Conservation (phyloP, 345 rosid species). For the Jatropha curcas region DNA sequence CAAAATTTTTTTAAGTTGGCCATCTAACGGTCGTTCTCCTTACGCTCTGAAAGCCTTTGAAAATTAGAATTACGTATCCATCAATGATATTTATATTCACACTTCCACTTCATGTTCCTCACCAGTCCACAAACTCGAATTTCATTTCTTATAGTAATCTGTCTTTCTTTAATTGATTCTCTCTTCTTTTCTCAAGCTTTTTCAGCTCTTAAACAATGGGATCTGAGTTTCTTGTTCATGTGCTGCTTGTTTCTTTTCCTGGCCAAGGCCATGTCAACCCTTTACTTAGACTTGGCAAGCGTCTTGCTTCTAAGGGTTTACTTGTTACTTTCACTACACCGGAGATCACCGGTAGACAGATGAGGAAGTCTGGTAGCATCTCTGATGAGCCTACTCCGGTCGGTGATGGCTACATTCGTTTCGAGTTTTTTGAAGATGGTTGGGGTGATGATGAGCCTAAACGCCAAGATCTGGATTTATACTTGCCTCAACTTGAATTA, state of each 20-base stretch:
- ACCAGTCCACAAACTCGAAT: background rate
- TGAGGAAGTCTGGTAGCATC: slow-evolving; percentile 52
- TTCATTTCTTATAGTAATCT: background rate
- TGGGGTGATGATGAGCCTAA: slow-evolving; percentile 51
- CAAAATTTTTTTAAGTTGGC: background rate
- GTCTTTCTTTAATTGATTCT: background rate
- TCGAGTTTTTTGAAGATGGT: slow-evolving; percentile 74
- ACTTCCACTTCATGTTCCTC: background rate
- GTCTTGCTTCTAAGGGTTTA: slow-evolving; percentile 75
- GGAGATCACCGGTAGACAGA: slow-evolving; percentile 50
- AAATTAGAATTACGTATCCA: background rate
- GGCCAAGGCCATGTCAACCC: slow-evolving; percentile 84
- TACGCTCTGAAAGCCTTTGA: background rate
- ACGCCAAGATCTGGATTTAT: slow-evolving; percentile 40
- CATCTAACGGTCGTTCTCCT: background rate
- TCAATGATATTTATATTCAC: background rate
- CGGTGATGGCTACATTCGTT: slow-evolving; percentile 68
- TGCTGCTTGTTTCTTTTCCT: slow-evolving; percentile 6
- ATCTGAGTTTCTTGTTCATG: slow-evolving; percentile 14
- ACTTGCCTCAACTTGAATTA: slow-evolving; percentile 51
- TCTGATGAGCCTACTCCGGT: slow-evolving; percentile 47
- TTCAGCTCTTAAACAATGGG: no score
- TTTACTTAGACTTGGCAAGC: slow-evolving; percentile 72
- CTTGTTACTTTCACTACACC: slow-evolving; percentile 67
- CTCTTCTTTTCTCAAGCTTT: no score